Conservation (phyloP, 148 eudicot species). For the Talinum fruticosum region DNA sequence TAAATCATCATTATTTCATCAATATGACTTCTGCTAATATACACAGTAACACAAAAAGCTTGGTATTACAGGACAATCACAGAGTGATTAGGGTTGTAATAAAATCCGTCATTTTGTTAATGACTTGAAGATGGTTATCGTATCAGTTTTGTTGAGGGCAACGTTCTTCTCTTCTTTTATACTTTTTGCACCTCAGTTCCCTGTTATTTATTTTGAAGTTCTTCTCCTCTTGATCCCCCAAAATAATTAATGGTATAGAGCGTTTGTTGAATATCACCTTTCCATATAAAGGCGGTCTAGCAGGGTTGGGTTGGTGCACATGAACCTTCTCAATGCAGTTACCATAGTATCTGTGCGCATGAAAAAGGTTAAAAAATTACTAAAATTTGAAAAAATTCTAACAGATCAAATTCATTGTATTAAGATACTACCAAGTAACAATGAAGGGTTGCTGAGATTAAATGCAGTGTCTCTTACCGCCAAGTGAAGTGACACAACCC, state of each 20-base stretch:
- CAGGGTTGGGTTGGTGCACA: not conserved
- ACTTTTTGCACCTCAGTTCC: constrained; percentile 10
- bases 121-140: not conserved
- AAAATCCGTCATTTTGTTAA: not conserved
- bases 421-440: not conserved
- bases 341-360: constrained; percentile 12
- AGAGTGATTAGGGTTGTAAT: not conserved
- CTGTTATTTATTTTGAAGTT: not conserved
- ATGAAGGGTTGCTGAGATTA: not conserved
- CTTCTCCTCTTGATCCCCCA: constrained; percentile 4
- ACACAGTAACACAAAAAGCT: not conserved
- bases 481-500: not conserved
- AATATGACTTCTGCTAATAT: not conserved
- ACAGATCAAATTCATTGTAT: not conserved
- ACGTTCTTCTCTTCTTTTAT: constrained; percentile 8
- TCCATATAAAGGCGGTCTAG: constrained; percentile 10
- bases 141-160: not conserved
- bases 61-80: not conserved
- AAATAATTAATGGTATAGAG: constrained; percentile 3
- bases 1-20: not conserved
- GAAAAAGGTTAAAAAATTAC: not conserved
- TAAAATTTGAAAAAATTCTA: not conserved
- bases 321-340: constrained; percentile 4
- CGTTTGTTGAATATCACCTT: constrained; percentile 10
- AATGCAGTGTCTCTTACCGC: not conserved